phyloP scores from a whole-genome alignment of 2,329 filamentous ascomycete species.

The Venturia pyrina region DNA sequence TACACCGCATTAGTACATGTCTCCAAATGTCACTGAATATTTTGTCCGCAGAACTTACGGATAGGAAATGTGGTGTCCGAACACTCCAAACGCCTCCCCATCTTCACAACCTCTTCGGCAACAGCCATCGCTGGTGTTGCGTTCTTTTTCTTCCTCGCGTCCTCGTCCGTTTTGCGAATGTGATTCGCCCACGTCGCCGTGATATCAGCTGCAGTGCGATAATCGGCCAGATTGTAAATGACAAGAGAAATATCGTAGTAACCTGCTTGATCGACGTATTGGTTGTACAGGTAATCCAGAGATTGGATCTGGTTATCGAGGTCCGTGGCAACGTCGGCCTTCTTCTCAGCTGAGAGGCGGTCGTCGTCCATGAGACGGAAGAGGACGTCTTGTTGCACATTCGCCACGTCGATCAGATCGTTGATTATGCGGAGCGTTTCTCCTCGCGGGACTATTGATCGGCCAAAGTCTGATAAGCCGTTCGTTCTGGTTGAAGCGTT shows the following conservation, averaged over 20 bases:
- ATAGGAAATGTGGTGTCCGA: constrained; percentile 48
- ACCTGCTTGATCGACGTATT: constrained; percentile 78
- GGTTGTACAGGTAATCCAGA: constrained; percentile 78
- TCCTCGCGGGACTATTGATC: constrained; percentile 53
- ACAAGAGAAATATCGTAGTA: constrained; percentile 91
- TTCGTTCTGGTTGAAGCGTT: constrained; percentile 75
- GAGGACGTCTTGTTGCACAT: constrained; percentile 87
- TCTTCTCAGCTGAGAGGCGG: constrained; percentile 55
- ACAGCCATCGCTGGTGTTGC: constrained; percentile 60
- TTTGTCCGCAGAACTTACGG: constrained; percentile 22
- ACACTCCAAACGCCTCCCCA: constrained; percentile 46
- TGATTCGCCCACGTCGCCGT: constrained; percentile 61
- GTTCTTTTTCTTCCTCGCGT: constrained; percentile 38
- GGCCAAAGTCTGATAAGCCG: constrained; percentile 6
- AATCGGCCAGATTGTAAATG: constrained; percentile 86
- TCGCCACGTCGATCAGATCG: constrained; percentile 81
- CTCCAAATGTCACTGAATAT: constrained; percentile 5
- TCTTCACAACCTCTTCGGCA: constrained; percentile 46
- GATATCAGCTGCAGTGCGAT: constrained; percentile 80
- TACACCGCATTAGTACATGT: constrained; percentile 21
- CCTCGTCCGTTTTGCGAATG: constrained; percentile 23
- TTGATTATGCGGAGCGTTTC: constrained; percentile 74
- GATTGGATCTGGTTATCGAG: constrained; percentile 71
- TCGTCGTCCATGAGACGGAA: constrained; percentile 61
- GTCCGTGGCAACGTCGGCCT: constrained; percentile 51